Conservation (phyloP, 2,329 filamentous ascomycete genomes). For the Alternaria rosae region DNA sequence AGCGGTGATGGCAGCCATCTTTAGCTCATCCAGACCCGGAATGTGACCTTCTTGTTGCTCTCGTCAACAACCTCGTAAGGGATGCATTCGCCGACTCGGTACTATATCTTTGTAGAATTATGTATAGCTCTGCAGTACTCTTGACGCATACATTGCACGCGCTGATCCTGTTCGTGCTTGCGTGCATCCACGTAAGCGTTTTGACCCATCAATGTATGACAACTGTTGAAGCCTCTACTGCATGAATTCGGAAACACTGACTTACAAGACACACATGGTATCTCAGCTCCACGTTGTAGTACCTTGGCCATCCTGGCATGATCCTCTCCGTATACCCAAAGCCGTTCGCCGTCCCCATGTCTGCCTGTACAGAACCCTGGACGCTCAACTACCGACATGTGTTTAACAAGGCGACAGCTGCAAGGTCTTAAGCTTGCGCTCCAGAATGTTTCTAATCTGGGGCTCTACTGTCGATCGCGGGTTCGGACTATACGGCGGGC, state of each 20-base stretch:
- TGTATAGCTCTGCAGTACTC: background rate
- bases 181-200: background rate
- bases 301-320: background rate
- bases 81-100: background rate
- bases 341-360: background rate
- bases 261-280: background rate
- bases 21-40: background rate
- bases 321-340: background rate
- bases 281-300: background rate
- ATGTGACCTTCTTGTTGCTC: background rate
- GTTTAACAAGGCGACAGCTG: background rate
- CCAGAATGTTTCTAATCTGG: no score
- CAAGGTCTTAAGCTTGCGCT: rapidly evolving
- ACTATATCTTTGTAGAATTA: background rate
- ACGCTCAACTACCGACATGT: background rate
- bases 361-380: background rate
- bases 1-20: background rate
- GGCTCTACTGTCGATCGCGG: background rate
- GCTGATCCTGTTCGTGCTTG: background rate
- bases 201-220: background rate
- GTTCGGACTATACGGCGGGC: background rate
- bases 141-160: no score
- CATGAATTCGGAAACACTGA: rapidly evolving
- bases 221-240: no score
- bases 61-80: background rate